Evolutionary conservation across 1,284 basidiomycete species (phyloP).

Genomic region (Fistulinella staudtii): DNA sequence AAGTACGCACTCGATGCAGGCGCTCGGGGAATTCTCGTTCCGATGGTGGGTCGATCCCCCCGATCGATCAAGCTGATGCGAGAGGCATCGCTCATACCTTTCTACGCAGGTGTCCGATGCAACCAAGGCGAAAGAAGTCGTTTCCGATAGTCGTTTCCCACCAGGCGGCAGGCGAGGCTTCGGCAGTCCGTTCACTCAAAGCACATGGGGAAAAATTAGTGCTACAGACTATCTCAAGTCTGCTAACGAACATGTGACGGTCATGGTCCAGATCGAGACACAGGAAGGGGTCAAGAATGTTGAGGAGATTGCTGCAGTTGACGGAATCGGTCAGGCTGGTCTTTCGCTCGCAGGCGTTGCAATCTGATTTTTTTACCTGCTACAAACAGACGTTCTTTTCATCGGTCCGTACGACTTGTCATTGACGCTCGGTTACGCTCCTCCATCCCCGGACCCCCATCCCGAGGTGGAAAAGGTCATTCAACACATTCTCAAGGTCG

Average conservation of each 20-base stretch:
- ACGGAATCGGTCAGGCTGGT: conserved; percentile 60
- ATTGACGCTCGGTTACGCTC: conserved; percentile 52
- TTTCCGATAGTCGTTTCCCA: conserved; percentile 53
- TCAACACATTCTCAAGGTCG: conserved; percentile 49
- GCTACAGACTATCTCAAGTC: conserved; percentile 48
- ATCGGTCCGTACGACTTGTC: conserved; percentile 70
- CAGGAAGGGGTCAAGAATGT: conserved; percentile 56
- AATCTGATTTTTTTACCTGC: background rate
- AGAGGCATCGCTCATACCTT: too few relatives aligned
- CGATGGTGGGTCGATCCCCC: conserved; percentile 49
- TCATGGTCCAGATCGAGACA: conserved; percentile 69
- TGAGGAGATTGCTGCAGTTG: conserved; percentile 57
- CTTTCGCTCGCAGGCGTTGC: too few relatives aligned
- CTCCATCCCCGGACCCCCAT: conserved; percentile 59
- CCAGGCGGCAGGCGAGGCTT: conserved; percentile 57
- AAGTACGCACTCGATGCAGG: conserved; percentile 65
- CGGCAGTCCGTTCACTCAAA: conserved; percentile 57
- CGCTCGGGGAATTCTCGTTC: conserved; percentile 58
- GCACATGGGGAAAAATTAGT: conserved; percentile 46
- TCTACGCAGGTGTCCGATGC: conserved; percentile 48
- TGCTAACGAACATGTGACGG: conserved; percentile 55
- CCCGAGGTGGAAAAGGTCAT: conserved; percentile 61
- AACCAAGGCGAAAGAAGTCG: conserved; percentile 54
- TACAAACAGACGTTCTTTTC: conserved; percentile 47
- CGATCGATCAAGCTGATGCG: background rate